Evolutionary conservation across 1,139 yeast genomes (phyloP), one percentile per base, ranked within the genome.

Genomic region (Geotrichum carabidarum): DNA sequence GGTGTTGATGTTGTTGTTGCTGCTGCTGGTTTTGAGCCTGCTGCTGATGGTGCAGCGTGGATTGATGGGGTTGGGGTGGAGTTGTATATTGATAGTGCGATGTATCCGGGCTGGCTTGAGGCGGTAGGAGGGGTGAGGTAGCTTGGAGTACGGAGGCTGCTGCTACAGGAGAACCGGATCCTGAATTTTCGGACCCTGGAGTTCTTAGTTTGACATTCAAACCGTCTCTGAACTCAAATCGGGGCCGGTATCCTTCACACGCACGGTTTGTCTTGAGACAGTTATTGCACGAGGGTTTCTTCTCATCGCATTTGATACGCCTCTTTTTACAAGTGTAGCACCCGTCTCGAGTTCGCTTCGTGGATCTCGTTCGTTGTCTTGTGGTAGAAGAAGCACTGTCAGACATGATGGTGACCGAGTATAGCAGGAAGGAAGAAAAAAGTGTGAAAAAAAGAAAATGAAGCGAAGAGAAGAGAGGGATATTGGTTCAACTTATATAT

Each of bases 241-340:
- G 37, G 14, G 55, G 58, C 41, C 54, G 34, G 31, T 56, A 56
- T 9, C 58, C 58, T 41, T 56, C 56, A 55, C 67, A 64, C 31
- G 50, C 56, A 6, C 67, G 60, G 43, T 63, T 62, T 15, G 64
- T 59, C 46, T 63, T 63, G 37, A 59, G 41, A 52, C 67, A 64
- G 54, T 64, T 62, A 55, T 55, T 54, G 53, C 67, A 64, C 9
- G 47, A 50, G 11, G 67, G 67, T 44, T 64, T 65, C 11, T 60
- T 58, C 53, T 64, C 67, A 48, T 64, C 67, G 52, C 67, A 64
- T 44, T 64, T 64, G 15, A 64, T 63, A 43, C 66, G 57, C 5
- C 58, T 58, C 53, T 65, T 63, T 47, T 66, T 65, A 52, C 68
- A 65, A 8, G 68, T 65, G 53, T 63, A 57, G 46, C 68, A 65